phyloP scores from a whole-genome alignment of 2,329 filamentous ascomycete genomes.

The Hypoxylon rubiginosum region DNA sequence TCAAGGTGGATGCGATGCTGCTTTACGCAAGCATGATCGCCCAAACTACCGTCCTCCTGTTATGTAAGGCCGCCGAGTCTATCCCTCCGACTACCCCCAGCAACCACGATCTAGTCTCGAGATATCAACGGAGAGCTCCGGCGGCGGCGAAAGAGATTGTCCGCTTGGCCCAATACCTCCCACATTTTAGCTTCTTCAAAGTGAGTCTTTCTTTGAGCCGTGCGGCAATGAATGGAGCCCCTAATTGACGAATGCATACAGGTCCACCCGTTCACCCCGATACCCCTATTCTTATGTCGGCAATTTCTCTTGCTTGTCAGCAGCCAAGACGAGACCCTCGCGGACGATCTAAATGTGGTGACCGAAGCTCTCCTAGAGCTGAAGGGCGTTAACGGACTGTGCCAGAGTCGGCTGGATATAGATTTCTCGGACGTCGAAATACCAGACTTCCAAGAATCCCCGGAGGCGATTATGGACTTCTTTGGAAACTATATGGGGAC shows the following conservation, averaged over 20 bases:
- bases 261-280: conserved; percentile 17
- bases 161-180: conserved; percentile 12
- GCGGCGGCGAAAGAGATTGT: conserved; percentile 19
- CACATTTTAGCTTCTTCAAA: conserved; percentile 19
- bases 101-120: conserved; percentile 15
- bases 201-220: conserved; percentile 2
- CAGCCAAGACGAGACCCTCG: neutral
- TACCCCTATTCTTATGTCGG: conserved; percentile 15
- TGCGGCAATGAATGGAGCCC: neutral
- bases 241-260: neutral
- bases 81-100: conserved; percentile 5
- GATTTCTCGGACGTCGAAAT: conserved; percentile 16
- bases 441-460: conserved; percentile 11
- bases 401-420: conserved; percentile 9
- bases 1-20: conserved; percentile 22
- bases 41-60: conserved; percentile 18
- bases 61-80: conserved; percentile 19
- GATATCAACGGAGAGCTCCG: conserved; percentile 13
- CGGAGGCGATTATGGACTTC: conserved; percentile 6
- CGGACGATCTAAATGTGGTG: conserved; percentile 8
- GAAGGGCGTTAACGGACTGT: conserved; percentile 12
- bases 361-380: conserved; percentile 11
- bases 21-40: conserved; percentile 33
- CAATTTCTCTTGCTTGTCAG: conserved; percentile 12
- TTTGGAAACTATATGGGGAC: conserved; percentile 11